A percentile compares a stretch with the other conserved stretches of the same genome.
Conservation (phyloP, 495 filamentous ascomycete genomes). For the Talaromyces borbonicus region DNA sequence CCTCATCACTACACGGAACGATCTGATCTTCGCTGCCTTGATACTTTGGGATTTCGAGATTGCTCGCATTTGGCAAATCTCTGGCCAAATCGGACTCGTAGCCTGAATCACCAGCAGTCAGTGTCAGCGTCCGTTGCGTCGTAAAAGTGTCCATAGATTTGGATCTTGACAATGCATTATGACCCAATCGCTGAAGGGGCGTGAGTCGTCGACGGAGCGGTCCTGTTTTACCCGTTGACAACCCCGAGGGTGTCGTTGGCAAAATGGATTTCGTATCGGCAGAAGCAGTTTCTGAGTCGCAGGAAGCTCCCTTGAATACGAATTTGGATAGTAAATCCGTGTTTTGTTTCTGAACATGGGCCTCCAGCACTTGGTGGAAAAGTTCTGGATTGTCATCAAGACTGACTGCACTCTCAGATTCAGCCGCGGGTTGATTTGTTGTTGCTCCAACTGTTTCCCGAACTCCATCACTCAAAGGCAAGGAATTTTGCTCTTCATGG, state of each 20-base stretch:
- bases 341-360: conserved; percentile 30
- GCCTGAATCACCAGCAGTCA: not conserved
- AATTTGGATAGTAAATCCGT: conserved; percentile 26
- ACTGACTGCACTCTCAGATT: no score
- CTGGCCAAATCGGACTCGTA: conserved; percentile 6
- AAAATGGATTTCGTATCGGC: conserved; percentile 8
- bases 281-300: conserved; percentile 1
- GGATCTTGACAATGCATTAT: conserved; percentile 35
- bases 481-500: not conserved
- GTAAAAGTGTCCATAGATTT: conserved; percentile 22
- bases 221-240: conserved; percentile 7
- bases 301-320: conserved; percentile 13
- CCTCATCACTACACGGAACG: conserved; percentile 59
- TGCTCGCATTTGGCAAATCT: not conserved
- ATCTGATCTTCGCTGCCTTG: conserved; percentile 72
- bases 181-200: conserved; percentile 38
- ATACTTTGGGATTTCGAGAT: not conserved
- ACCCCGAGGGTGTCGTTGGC: not conserved
- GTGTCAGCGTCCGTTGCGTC: not conserved
- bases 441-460: not conserved
- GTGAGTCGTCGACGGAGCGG: conserved; percentile 27
- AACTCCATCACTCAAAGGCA: not conserved
- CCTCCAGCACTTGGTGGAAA: conserved; percentile 25
- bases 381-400: conserved; percentile 14
- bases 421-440: no score